Conservation (phyloP, 2,329 filamentous ascomycete species). For the Sarocladium strictum region DNA sequence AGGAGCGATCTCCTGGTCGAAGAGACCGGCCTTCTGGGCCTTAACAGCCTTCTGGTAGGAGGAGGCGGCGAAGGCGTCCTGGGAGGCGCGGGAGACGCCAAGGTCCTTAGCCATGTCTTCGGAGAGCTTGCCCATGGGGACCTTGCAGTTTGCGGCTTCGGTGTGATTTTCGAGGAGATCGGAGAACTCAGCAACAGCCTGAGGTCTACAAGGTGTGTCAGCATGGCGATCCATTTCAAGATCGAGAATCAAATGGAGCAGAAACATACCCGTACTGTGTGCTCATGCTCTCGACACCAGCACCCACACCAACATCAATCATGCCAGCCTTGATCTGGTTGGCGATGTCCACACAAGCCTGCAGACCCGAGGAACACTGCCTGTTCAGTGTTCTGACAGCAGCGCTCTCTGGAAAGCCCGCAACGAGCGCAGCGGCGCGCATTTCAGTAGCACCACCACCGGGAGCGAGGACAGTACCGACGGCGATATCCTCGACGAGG, state of each 20-base stretch:
- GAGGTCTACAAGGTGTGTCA: constrained; percentile 47
- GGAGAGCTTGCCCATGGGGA: constrained; percentile 89
- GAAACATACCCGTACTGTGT: constrained; percentile 80
- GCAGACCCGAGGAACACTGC: constrained; percentile 89
- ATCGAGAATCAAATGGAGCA: neutral
- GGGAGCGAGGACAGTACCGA: constrained; percentile 85
- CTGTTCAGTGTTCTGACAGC: constrained; percentile 88
- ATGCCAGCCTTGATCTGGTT: constrained; percentile 87
- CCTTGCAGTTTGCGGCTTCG: constrained; percentile 91
- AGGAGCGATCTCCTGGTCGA: constrained; percentile 85
- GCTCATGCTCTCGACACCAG: constrained; percentile 95
- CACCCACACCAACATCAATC: constrained; percentile 92
- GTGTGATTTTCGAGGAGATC: constrained; percentile 76
- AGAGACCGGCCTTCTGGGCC: constrained; percentile 84
- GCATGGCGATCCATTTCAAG: neutral
- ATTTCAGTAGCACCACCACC: constrained; percentile 96
- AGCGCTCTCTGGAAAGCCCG: constrained; percentile 80
- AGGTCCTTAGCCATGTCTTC: constrained; percentile 92
- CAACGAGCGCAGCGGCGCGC: constrained; percentile 83
- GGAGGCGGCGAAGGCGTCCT: constrained; percentile 90
- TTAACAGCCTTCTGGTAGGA: constrained; percentile 86
- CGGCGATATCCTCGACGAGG: constrained; percentile 86
- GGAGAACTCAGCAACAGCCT: constrained; percentile 87
- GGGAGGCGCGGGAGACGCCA: constrained; percentile 61
- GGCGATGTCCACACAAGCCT: constrained; percentile 89